Base-by-base conservation (phyloP, 148 eudicot species). In the Fallopia convolvulus region DNA sequence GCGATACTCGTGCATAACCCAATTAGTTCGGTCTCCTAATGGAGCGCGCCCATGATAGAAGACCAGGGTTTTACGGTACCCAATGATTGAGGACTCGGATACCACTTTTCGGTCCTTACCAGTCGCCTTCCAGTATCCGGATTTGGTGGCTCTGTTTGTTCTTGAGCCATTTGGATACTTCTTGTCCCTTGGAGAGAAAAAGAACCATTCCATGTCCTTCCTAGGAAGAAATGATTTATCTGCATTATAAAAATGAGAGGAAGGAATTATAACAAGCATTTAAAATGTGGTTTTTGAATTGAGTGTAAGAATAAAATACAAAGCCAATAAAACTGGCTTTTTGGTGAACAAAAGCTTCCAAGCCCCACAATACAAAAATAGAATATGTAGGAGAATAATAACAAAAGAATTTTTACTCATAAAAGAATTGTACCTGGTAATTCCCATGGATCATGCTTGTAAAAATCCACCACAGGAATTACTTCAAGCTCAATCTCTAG, bases 81-180 rank as follows among this genome's bases (percentile, higher is more conserved):
- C 97, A 14, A 81, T 82, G 73, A 78, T 85, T 78, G 84, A 76
- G 75, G 91, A 82, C 47, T 86, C 87, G 66, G 95, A 89, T 0
- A 82, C 88, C 41, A 93, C 89, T 75, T 88, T 93, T 71, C 93
- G 77, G 88, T 93, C 97, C 81, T 93, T 93, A 3, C 97, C 97
- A 46, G 97, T 93, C 56, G 97, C 97, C 84, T 93, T 93, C 97
- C 97, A 93, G 81, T 93, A 93, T 18, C 97, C 97, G 18, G 97
- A 90, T 77, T 79, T 85, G 49, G 97, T 93, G 70, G 97, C 97
- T 83, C 97, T 84, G 73, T 93, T 93, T 1, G 93, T 88, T 21
- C 95, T 85, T 8, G 93, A 89, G n/a, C 97, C 97, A 81, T 90
- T 91, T 33, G 97, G 97, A 68, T 93, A 93, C 66, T 93, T 93